Evolutionary conservation across 129 eudicot species (phyloP).

Genomic region (Calendula officinalis): DNA sequence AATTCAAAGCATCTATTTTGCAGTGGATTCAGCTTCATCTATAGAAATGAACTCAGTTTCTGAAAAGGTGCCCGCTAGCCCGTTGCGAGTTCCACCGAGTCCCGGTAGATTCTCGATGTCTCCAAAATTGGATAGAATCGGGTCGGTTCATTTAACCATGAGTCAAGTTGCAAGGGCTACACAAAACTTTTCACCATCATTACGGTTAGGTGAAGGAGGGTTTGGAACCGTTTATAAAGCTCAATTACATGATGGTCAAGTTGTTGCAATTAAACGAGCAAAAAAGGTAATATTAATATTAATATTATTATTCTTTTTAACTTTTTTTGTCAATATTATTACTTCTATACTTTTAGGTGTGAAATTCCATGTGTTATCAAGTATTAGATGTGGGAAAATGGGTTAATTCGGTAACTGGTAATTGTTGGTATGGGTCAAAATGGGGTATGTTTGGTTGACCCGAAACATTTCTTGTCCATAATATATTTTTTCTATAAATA

Average conservation of each 20-base stretch:
- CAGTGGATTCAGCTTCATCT: conserved; percentile 74
- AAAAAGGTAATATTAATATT: conserved; percentile 57
- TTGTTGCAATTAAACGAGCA: conserved; percentile 89
- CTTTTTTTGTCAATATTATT: not conserved
- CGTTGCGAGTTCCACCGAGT: conserved; percentile 75
- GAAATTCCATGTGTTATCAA: not conserved
- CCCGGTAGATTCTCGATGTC: conserved; percentile 83
- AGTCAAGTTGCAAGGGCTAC: conserved; percentile 70
- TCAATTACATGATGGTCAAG: conserved; percentile 65
- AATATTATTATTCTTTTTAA: not conserved
- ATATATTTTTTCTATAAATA: not conserved
- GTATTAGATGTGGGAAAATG: not conserved
- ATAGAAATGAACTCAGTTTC: conserved; percentile 55
- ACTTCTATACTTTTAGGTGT: not conserved
- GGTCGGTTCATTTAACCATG: conserved; percentile 82
- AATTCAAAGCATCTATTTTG: conserved; percentile 15
- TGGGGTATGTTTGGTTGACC: not conserved
- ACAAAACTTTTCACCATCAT: conserved; percentile 69
- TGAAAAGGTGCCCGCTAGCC: conserved; percentile 67
- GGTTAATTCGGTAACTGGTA: not conserved
- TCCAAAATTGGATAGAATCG: conserved; percentile 67
- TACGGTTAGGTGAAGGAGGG: conserved; percentile 85
- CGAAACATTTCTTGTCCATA: not conserved
- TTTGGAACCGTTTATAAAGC: conserved; percentile 92
- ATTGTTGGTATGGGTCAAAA: not conserved